Base-by-base conservation (phyloP, 148 eudicot species). In the Nyssa sinensis region DNA sequence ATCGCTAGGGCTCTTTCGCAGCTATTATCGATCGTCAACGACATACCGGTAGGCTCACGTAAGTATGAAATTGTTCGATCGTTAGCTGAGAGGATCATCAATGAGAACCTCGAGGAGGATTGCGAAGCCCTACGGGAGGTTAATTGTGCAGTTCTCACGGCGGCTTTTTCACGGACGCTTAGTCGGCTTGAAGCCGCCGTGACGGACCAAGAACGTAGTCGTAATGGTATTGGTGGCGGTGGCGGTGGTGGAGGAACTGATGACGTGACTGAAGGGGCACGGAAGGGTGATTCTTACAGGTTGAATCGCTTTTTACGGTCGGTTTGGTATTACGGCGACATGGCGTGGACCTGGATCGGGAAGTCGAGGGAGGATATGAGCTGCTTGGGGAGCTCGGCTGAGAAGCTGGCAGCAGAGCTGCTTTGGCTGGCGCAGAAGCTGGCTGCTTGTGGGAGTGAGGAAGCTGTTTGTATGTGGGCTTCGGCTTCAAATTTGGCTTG, bases 321-420 rank as follows among this genome's bases (percentile, higher is more conserved):
- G 71, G 81, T 82, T 12, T 67, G 74, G 75, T 55, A 61, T 51
- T 81, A 25, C 28, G 81, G 80, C 7, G 81, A 66, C 6, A 69
- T 65, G 66, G 83, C 69, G 24, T 79, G 81, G 89, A 63, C 69
- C 69, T 30, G 77, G 67, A 39, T 77, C n/a, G 84, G 82, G 74
- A 80, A 61, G 79, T 58, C 66, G 63, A 74, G 72, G 57, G 66
- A 25, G 7, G 77, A 27, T 64, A 33, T 23, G 68, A 70, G 25
- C 62, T 30, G 65, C 70, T n/a, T 11, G 29, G 84, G 76, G 30
- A 64, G 67, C 10, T 82, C 82, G 74, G 88, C 88, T 3, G 95
- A 90, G 83, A 93, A 90, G 86, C 74, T 80, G 77, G 90, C 91
- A 51, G 97, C 95, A 9, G 97, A 93, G 87, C 23, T 87, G 75